phyloP scores from a whole-genome alignment of 2,329 filamentous ascomycete genomes.

The Sporothrix euskadiensis region DNA sequence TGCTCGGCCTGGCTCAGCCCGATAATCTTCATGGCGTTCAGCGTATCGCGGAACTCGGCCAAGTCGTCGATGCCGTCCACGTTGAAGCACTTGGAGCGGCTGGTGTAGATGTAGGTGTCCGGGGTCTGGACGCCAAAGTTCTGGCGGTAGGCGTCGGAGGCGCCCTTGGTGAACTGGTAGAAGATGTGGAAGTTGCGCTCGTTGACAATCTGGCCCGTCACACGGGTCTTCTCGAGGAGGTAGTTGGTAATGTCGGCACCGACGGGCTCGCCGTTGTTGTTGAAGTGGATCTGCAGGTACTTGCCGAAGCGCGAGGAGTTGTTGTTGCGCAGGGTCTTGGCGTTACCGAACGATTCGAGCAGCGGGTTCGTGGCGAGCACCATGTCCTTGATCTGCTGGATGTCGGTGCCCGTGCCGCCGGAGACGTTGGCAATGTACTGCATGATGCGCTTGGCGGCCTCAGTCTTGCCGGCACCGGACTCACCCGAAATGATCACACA shows the following conservation, averaged over 20 bases:
- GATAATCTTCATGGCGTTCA: slow-evolving; percentile 94
- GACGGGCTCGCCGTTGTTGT: slow-evolving; percentile 83
- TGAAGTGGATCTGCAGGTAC: slow-evolving; percentile 97
- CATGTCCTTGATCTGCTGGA: slow-evolving; percentile 98
- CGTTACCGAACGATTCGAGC: slow-evolving; percentile 96
- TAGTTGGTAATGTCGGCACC: slow-evolving; percentile 99
- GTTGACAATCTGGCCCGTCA: slow-evolving; percentile 90
- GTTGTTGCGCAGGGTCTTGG: slow-evolving; percentile 96
- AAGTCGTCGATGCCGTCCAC: slow-evolving; percentile 92
- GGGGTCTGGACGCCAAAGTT: slow-evolving; percentile 89
- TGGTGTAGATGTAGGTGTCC: slow-evolving; percentile 91
- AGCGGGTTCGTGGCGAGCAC: slow-evolving; percentile 96
- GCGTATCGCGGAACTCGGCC: slow-evolving; percentile 83
- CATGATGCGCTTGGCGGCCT: slow-evolving; percentile 98
- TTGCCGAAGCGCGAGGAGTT: slow-evolving; percentile 99
- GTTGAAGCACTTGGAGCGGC: slow-evolving; percentile 89
- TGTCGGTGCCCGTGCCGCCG: slow-evolving; percentile 71
- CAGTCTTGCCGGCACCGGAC: slow-evolving; percentile 96
- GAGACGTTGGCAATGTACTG: slow-evolving; percentile 99
- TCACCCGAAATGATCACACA: slow-evolving; percentile 99
- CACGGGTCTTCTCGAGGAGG: slow-evolving; percentile 89
- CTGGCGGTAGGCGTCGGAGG: slow-evolving; percentile 80
- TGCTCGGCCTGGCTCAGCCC: slow-evolving; percentile 85
- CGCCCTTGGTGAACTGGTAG: slow-evolving; percentile 97
- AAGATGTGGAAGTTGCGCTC: slow-evolving; percentile 99